phyloP scores from a whole-genome alignment of 257 asterid species.

The Penstemon newberryi region DNA sequence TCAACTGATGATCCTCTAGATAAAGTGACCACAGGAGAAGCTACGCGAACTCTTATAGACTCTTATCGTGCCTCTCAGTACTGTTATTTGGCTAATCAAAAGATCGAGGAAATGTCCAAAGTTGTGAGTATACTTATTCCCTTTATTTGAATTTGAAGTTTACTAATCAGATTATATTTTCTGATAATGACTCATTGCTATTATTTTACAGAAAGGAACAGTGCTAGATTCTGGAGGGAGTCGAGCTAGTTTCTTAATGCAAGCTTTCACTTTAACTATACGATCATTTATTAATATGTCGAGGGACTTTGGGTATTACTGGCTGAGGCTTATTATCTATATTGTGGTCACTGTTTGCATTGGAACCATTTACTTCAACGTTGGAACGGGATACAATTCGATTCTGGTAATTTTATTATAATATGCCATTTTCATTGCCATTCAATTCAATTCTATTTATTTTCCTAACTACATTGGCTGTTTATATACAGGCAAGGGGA shows the following conservation, averaged over 20 bases:
- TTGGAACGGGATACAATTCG: conserved; percentile 88
- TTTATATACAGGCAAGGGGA: conserved; percentile 76
- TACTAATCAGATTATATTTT: background rate
- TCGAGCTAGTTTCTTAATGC: conserved; percentile 96
- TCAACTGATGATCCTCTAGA: conserved; percentile 89
- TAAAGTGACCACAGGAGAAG: conserved; percentile 81
- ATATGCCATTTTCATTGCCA: background rate
- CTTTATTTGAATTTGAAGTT: background rate
- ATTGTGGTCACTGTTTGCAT: conserved; percentile 92
- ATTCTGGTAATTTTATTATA: conserved; percentile 57
- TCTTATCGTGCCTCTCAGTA: conserved; percentile 66
- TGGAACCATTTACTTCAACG: conserved; percentile 88
- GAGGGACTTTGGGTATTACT: conserved; percentile 97
- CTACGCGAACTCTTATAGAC: conserved; percentile 66
- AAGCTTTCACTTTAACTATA: conserved; percentile 76
- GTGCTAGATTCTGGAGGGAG: conserved; percentile 97
- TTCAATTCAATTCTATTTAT: background rate
- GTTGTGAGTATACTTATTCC: conserved; percentile 52
- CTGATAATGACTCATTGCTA: conserved; percentile 6
- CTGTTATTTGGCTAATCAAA: conserved; percentile 58
- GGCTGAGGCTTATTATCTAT: conserved; percentile 95
- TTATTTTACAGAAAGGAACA: conserved; percentile 76
- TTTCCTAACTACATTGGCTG: background rate
- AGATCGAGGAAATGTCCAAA: conserved; percentile 86
- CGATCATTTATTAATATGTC: conserved; percentile 97